phyloP scores from a whole-genome alignment of 441 rosid genomes.

The Melastoma candidum region DNA sequence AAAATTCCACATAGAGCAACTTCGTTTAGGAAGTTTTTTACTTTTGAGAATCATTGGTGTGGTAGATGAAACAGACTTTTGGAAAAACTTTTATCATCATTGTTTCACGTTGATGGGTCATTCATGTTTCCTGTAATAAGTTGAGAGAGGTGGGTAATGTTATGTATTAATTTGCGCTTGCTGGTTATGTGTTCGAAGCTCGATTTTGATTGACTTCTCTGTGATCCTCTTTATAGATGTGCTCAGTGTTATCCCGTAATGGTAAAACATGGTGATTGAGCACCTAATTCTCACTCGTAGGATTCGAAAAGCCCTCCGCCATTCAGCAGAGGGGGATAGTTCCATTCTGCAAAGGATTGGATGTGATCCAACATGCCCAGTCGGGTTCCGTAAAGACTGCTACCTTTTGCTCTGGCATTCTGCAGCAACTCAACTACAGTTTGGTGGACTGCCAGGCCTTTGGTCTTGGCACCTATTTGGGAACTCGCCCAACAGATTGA shows the following conservation, averaged over 20 bases:
- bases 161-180: too few relatives aligned
- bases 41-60: too few relatives aligned
- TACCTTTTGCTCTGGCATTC: conserved; percentile 11
- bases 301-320: conserved; percentile 13
- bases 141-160: too few relatives aligned
- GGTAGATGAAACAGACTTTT: too few relatives aligned
- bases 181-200: too few relatives aligned
- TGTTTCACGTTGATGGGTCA: too few relatives aligned
- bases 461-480: conserved; percentile 14
- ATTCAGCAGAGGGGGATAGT: conserved; percentile 16
- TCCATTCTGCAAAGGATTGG: conserved; percentile 11
- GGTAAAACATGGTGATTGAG: background rate
- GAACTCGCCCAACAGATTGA: conserved; percentile 15
- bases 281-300: background rate
- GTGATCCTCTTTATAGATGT: too few relatives aligned
- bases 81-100: too few relatives aligned
- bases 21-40: too few relatives aligned
- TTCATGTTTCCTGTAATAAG: too few relatives aligned
- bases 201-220: too few relatives aligned
- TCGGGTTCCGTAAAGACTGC: conserved; percentile 11
- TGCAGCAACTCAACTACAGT: conserved; percentile 10
- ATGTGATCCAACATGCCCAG: conserved; percentile 10
- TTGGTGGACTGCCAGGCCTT: conserved; percentile 12
- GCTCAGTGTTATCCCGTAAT: background rate
- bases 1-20: too few relatives aligned